Percentiles rank a stretch among this genome's conserved stretches.
Evolutionary conservation across 208 protist genomes (phyloP).

Genomic region (Wallacemonas collosoma): DNA sequence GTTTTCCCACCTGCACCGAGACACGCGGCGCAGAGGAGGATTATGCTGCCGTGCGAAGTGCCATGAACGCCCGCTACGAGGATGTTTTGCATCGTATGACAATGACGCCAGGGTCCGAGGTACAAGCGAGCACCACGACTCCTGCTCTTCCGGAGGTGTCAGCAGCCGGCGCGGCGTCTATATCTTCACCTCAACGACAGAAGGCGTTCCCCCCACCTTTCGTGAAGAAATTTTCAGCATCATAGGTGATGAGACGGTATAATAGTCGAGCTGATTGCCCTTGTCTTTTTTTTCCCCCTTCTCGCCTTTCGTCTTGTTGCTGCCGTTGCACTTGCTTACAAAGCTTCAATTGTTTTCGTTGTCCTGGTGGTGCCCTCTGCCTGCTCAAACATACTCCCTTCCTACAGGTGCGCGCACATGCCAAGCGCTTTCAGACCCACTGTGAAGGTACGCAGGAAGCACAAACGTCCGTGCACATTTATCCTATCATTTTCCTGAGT

Average conservation of each 20-base stretch:
- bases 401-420: too few species aligned
- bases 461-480: conserved; percentile 3
- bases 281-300: conserved; percentile 2
- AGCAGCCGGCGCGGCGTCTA: not conserved
- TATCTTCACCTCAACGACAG: not conserved
- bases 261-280: not conserved
- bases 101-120: not conserved
- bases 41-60: conserved; percentile 5
- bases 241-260: not conserved
- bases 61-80: conserved; percentile 12
- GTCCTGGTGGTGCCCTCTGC: too few species aligned
- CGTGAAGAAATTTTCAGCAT: conserved; percentile 15
- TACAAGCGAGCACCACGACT: not conserved
- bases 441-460: too few species aligned
- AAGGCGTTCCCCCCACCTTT: conserved; percentile 12
- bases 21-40: not conserved
- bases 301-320: not conserved
- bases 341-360: too few species aligned
- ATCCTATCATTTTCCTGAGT: not conserved
- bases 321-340: not conserved
- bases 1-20: not conserved
- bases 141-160: not conserved
- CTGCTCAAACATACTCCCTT: too few species aligned
- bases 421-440: too few species aligned
- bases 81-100: conserved; percentile 10